These are phyloP conservation scores for Gremmenia infestans DNA, from an alignment of 2,329 filamentous ascomycete genomes.

Conservation along the genomic window DNA sequence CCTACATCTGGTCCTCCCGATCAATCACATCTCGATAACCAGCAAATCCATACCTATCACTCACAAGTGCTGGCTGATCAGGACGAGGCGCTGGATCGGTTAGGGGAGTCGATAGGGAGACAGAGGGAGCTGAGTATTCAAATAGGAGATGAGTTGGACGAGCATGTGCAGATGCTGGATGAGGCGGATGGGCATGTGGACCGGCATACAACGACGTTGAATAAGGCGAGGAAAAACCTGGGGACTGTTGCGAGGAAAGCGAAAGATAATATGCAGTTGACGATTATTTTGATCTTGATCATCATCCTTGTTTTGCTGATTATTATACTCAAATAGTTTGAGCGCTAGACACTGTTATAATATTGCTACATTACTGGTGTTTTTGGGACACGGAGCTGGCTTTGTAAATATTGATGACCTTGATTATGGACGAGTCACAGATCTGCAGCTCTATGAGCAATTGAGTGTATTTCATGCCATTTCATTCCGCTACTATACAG, in stretches of 20 bases:
- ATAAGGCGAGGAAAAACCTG: slow-evolving; percentile 68
- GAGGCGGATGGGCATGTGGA: slow-evolving; percentile 82
- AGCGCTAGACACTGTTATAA: background rate
- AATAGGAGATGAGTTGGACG: slow-evolving; percentile 93
- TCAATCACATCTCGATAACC: slow-evolving; percentile 59
- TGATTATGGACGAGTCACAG: too few relatives aligned
- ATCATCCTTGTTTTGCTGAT: slow-evolving; percentile 63
- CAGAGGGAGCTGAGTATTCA: slow-evolving; percentile 92
- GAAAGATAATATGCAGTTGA: slow-evolving; percentile 78
- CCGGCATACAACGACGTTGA: slow-evolving; percentile 70
- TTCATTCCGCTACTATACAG: background rate
- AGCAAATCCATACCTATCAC: slow-evolving; percentile 85
- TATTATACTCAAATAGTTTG: slow-evolving; percentile 53
- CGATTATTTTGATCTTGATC: slow-evolving; percentile 65
- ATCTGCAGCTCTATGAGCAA: too few relatives aligned
- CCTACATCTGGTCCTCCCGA: slow-evolving; percentile 38
- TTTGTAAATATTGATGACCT: background rate
- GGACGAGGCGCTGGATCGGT: slow-evolving; percentile 83
- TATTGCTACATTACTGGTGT: slow-evolving; percentile 12
- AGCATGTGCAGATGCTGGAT: slow-evolving; percentile 82
- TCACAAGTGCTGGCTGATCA: slow-evolving; percentile 76
- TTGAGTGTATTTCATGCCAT: background rate
- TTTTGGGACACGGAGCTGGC: slow-evolving; percentile 3
- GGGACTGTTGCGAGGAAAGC: slow-evolving; percentile 68
- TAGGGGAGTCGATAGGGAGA: slow-evolving; percentile 81